Base-by-base conservation (phyloP, 108 stramenopile genomes). In the Fragilariopsis cylindrus region DNA sequence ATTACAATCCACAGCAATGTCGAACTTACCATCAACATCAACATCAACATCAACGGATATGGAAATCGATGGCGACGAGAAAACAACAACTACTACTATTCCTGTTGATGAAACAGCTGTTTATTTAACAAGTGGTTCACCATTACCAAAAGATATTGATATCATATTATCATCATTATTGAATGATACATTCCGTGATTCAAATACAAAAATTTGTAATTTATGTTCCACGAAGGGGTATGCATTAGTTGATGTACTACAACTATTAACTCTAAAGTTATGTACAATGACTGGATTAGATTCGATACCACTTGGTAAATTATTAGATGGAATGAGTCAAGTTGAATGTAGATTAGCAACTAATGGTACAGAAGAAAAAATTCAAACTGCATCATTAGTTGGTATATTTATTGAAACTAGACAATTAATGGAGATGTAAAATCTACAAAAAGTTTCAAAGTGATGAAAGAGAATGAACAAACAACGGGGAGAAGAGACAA, bases 1-100 rank as follows among this genome's bases (percentile, higher is more conserved):
- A 62, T 70, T 96, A 76, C 96, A 96, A 70, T 87, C 92, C 21
- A 90, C 96, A 18, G 76, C 89, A 84, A 96, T 96, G 96, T 87
- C 90, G 13, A 48, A 64, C 16, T 30, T 30, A 30, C 53, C 45
- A 19, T 41, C 45, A 12, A 18, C 44, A 42, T 8, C 47, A 52
- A 16, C 42, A 8, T 15, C 72, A 5, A 9, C 58, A 4, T n/a
- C n/a, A 8, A 8, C 44, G 30, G 73, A 52, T 13, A 45, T 42
- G 44, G 44, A 65, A 45, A 45, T 42, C 41, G 63, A 65, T 45
- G 44, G 43, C 21, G 57, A n/a, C 16, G 21, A 7, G 7, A 6
- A 18, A n/a, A n/a, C n/a, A 18, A 18, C 8, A 7, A 3, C 57
- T 2, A 30, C 30, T 30, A 30, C 30, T 0, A 52, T 72, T 18